Conservation (phyloP, 2,329 filamentous ascomycete genomes). For the Verticillium zaregamsianum region DNA sequence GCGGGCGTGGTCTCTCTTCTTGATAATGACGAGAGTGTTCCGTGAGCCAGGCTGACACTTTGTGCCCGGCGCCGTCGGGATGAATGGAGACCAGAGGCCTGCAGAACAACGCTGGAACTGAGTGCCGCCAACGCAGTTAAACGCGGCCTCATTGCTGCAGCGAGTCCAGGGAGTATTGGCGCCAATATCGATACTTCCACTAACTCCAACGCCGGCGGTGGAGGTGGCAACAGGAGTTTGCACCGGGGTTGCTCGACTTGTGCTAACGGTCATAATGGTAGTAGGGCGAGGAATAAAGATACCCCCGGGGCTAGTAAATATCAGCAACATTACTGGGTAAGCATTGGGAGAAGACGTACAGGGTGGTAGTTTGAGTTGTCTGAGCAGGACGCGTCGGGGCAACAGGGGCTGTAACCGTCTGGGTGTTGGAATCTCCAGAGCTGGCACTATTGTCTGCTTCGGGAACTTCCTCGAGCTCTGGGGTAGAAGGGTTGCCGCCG, state of each 20-base stretch:
- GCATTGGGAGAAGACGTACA: background rate
- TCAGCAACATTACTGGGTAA: constrained; percentile 10
- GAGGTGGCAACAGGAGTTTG: constrained; percentile 8
- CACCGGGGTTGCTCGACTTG: constrained; percentile 16
- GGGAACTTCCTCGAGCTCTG: too few relatives aligned
- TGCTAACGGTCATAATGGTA: constrained; percentile 19
- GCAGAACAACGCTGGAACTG: constrained; percentile 59
- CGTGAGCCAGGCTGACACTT: constrained; percentile 34
- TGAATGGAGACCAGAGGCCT: constrained; percentile 47
- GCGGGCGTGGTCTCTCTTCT: constrained; percentile 10
- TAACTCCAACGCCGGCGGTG: background rate
- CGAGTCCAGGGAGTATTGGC: constrained; percentile 30
- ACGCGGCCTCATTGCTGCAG: constrained; percentile 51
- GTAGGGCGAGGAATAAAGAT: constrained; percentile 34
- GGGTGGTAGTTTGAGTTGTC: background rate
- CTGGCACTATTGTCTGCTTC: too few relatives aligned
- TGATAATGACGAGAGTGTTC: constrained; percentile 18
- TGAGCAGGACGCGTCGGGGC: too few relatives aligned
- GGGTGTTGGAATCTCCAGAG: too few relatives aligned
- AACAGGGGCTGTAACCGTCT: too few relatives aligned
- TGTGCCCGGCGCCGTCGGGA: constrained; percentile 50
- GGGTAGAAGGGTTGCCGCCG: constrained; percentile 18
- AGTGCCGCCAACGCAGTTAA: constrained; percentile 54
- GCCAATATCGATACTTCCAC: constrained; percentile 17
- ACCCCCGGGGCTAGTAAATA: constrained; percentile 31